Percentiles rank a stretch among this genome's conserved stretches.
phyloP scores from a whole-genome alignment of 2,329 filamentous ascomycete genomes.

The Rhynchosporium agropyri region DNA sequence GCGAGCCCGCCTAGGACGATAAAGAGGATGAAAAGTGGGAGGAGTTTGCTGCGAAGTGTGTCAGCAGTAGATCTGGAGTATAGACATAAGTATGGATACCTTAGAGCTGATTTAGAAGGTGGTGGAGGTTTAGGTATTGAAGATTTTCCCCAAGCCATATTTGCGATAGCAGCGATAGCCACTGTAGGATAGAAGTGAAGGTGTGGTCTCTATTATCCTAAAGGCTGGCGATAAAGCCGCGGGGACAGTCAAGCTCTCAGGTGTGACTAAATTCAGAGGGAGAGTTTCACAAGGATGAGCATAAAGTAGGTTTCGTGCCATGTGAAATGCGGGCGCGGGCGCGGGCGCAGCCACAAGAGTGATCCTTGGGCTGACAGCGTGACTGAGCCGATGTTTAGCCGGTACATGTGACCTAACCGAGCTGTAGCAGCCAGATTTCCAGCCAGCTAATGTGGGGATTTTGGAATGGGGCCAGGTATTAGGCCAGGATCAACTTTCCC shows the following conservation, averaged over 20 bases:
- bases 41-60: conserved; percentile 49
- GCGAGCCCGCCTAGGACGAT: conserved; percentile 57
- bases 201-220: neutral
- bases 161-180: conserved; percentile 28
- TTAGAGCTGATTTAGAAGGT: conserved; percentile 41
- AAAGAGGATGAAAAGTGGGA: conserved; percentile 69
- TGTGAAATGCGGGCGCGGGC: conserved; percentile 3
- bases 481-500: conserved; percentile 23
- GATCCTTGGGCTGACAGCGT: neutral
- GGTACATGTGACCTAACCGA: conserved; percentile 13
- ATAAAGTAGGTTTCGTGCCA: neutral
- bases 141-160: conserved; percentile 44
- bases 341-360: conserved; percentile 10
- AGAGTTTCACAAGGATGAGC: conserved; percentile 13
- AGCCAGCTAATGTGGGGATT: conserved; percentile 17
- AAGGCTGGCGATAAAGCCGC: no score
- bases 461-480: conserved; percentile 4
- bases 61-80: conserved; percentile 14
- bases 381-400: neutral
- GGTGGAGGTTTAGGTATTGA: conserved; percentile 36
- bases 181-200: conserved; percentile 7
- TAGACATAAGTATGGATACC: conserved; percentile 30
- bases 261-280: neutral
- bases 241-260: no score
- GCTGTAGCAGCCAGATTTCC: conserved; percentile 23